These are phyloP conservation scores for Lagenidium giganteum DNA, from an alignment of 352 stramenopile species.

Conservation along the genomic window DNA sequence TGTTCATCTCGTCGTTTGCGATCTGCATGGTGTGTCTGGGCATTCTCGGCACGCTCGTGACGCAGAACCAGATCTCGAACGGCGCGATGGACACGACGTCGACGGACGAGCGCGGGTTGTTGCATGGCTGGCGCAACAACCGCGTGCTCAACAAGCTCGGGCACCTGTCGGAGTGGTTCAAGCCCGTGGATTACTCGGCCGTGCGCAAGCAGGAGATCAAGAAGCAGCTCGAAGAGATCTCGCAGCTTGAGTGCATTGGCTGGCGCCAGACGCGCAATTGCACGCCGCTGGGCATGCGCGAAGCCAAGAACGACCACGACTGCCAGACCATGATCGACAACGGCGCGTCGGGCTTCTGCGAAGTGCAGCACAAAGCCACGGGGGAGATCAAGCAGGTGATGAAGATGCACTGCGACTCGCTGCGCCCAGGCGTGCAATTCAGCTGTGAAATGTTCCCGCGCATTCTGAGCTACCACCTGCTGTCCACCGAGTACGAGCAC, in stretches of 20 bases:
- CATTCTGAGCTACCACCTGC: constrained; percentile 32
- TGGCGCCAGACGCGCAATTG: constrained; percentile 5
- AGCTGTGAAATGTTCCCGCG: constrained; percentile 10
- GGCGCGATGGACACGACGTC: constrained; percentile 25
- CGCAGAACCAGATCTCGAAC: constrained; percentile 36
- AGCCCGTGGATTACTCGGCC: constrained; percentile 2
- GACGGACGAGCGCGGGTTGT: not conserved
- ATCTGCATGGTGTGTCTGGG: constrained; percentile 46
- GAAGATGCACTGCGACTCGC: constrained; percentile 17
- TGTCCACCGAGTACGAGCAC: constrained; percentile 36
- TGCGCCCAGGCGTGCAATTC: constrained; percentile 4
- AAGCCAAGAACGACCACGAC: not conserved
- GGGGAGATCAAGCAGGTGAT: constrained; percentile 35
- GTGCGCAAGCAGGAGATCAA: constrained; percentile 12
- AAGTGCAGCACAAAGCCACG: constrained; percentile 48
- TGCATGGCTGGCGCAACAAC: not conserved
- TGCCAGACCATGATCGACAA: not conserved
- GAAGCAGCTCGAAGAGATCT: not conserved
- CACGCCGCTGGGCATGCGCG: not conserved
- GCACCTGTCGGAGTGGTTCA: constrained; percentile 9
- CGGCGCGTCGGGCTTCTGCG: constrained; percentile 24
- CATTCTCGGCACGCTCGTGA: constrained; percentile 39
- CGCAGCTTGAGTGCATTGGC: constrained; percentile 4
- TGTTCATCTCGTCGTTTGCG: constrained; percentile 41
- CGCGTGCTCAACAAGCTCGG: constrained; percentile 6